These are phyloP conservation scores for Akanthomyces lecanii DNA, from an alignment of 2,329 filamentous ascomycete genomes.

Conservation along the genomic window DNA sequence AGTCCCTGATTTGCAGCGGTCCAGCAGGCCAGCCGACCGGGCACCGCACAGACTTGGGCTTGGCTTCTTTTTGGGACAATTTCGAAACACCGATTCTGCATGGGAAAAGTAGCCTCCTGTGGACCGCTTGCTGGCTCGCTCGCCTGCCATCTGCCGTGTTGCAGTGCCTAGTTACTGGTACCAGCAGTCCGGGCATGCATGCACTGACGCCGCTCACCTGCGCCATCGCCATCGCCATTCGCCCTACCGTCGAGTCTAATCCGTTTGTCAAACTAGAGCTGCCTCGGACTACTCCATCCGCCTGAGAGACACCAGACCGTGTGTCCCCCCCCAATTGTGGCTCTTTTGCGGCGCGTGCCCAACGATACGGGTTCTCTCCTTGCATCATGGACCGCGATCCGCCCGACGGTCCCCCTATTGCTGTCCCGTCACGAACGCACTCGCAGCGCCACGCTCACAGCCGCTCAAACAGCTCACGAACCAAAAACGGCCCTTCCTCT, in stretches of 20 bases:
- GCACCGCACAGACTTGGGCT: not conserved
- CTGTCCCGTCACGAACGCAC: slow-evolving; percentile 12
- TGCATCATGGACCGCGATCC: slow-evolving; percentile 12
- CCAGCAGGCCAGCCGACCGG: not conserved
- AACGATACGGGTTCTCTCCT: not conserved
- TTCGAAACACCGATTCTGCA: too few species aligned
- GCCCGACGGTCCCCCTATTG: slow-evolving; percentile 9
- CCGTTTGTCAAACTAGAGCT: not conserved
- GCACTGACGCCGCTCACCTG: not conserved
- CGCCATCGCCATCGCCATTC: too few species aligned
- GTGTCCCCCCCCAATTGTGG: not conserved
- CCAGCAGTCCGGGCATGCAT: not conserved
- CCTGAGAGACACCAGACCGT: slow-evolving; percentile 4
- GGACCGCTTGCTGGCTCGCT: too few species aligned
- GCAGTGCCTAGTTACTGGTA: not conserved
- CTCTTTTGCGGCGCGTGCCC: not conserved
- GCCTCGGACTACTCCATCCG: not conserved
- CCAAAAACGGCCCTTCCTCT: slow-evolving; percentile 20
- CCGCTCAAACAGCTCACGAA: slow-evolving; percentile 15
- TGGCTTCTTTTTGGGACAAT: not conserved
- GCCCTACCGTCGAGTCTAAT: too few species aligned
- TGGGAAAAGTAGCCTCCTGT: too few species aligned
- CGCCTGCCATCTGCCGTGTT: not conserved
- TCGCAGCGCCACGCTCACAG: slow-evolving; percentile 5
- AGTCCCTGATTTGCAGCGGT: not conserved